Conservation (phyloP, 208 protist species). For the Acanthamoeba polyphaga region DNA sequence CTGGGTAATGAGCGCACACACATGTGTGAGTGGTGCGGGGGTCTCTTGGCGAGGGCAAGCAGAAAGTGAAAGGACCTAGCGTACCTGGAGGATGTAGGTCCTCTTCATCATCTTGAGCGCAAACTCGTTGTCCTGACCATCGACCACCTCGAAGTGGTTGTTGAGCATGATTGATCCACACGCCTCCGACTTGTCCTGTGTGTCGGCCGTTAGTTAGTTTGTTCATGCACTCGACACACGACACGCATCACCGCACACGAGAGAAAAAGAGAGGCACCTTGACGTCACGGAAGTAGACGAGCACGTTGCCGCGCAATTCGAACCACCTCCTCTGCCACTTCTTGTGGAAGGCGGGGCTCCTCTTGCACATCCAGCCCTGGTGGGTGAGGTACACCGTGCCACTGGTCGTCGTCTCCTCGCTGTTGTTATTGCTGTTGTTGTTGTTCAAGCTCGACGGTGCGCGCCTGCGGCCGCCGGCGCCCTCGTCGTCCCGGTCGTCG, state of each 20-base stretch:
- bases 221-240: background rate
- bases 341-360: slow-evolving; percentile 68
- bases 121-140: slow-evolving; percentile 1
- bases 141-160: background rate
- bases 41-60: too few relatives aligned
- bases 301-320: slow-evolving; percentile 39
- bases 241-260: background rate
- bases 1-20: background rate
- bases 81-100: slow-evolving; percentile 29
- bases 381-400: background rate
- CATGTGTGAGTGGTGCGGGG: too few relatives aligned
- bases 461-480: background rate
- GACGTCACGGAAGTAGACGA: slow-evolving; percentile 8
- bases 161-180: slow-evolving; percentile 42
- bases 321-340: slow-evolving; percentile 61
- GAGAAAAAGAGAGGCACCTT: background rate
- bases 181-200: slow-evolving; percentile 45
- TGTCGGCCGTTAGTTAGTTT: background rate
- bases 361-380: slow-evolving; percentile 50
- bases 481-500: background rate
- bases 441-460: background rate
- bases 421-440: background rate
- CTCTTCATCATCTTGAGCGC: slow-evolving; percentile 12
- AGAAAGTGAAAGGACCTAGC: background rate
- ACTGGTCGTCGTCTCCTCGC: background rate